Evolutionary conservation across 1,284 basidiomycete genomes (phyloP).

Genomic region (Sphagnurus paluster): DNA sequence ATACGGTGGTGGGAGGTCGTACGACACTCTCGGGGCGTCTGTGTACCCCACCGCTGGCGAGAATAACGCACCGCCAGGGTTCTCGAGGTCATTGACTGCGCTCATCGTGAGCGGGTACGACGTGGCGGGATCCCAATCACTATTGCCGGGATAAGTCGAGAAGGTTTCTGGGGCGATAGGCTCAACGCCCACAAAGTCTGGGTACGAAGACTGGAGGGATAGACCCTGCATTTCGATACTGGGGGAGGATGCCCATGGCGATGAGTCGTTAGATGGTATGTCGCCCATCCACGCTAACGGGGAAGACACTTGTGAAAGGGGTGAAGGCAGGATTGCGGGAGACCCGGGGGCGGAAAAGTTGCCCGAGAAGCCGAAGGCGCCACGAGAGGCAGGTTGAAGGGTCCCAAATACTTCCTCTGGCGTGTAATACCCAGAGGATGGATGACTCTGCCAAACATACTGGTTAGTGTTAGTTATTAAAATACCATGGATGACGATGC

Average conservation of each 20-base stretch:
- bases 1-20: too few relatives aligned
- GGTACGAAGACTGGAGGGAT: neutral
- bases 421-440: constrained; percentile 3
- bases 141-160: neutral
- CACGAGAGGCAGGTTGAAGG: neutral
- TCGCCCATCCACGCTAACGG: constrained; percentile 5
- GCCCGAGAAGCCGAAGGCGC: neutral
- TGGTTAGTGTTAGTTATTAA: too few relatives aligned
- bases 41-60: too few relatives aligned
- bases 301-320: neutral
- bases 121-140: neutral
- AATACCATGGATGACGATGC: too few relatives aligned
- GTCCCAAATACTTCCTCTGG: constrained; percentile 8
- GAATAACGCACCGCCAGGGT: neutral
- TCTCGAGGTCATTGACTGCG: neutral
- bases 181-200: neutral
- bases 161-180: neutral
- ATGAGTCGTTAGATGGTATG: neutral
- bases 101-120: constrained; percentile 7
- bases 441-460: too few relatives aligned
- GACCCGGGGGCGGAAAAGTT: neutral
- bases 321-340: neutral
- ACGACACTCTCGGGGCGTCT: too few relatives aligned
- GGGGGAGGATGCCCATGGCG: constrained; percentile 7
- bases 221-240: neutral